Base-by-base conservation (phyloP, 164 flowering plant genomes). In the Paratinospora sagittata region DNA sequence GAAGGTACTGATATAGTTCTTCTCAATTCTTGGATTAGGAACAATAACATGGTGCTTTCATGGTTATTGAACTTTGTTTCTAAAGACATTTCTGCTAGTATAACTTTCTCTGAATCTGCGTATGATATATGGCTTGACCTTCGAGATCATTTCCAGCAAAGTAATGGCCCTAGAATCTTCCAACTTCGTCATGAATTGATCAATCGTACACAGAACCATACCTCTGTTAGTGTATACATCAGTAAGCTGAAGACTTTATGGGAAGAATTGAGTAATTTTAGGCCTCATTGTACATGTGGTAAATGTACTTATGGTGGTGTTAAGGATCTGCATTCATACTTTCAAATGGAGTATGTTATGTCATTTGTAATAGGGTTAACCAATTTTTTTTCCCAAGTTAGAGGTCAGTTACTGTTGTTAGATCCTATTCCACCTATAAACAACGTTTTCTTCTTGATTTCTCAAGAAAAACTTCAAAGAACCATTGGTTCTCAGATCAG, bases 211-310 rank as follows among this genome's bases (percentile, higher is more conserved):
- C n/a, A n/a, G n/a, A n/a, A n/a, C n/a, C n/a, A n/a, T n/a, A n/a
- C n/a, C n/a, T n/a, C n/a, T n/a, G n/a, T n/a, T n/a, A n/a, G n/a
- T n/a, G n/a, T n/a, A n/a, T n/a, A n/a, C n/a, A n/a, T n/a, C n/a
- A n/a, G n/a, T n/a, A n/a, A n/a, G n/a, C n/a, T n/a, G n/a, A n/a
- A n/a, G n/a, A n/a, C n/a, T n/a, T n/a, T n/a, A n/a, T n/a, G n/a
- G n/a, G n/a, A n/a, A n/a, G n/a, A n/a, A n/a, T n/a, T n/a, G n/a
- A n/a, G n/a, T n/a, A n/a, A n/a, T n/a, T n/a, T n/a, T n/a, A n/a
- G n/a, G n/a, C n/a, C n/a, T n/a, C n/a, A n/a, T n/a, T n/a, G 61
- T 27, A 45, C 61, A 26, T 68, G 61, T 39, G 70, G 61, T 24
- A 47, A 0, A 23, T 14, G 70, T 16, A 43, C 49, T 43, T 43